A percentile compares a stretch with the other conserved stretches of the same genome.
These are phyloP conservation scores for Acer saccharum DNA, from an alignment of 345 rosid genomes.

Conservation along the genomic window DNA sequence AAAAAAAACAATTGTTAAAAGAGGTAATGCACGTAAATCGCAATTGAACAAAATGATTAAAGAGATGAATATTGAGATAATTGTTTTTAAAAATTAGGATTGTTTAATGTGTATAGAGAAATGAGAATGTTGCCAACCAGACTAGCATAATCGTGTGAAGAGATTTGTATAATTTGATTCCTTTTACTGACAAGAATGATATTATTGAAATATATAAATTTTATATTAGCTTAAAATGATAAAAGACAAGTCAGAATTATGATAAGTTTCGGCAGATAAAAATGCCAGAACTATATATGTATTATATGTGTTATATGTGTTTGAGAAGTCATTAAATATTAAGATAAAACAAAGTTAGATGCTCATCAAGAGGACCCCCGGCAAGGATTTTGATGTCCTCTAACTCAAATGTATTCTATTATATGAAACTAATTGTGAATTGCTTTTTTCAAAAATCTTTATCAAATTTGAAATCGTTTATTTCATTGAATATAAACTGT, in stretches of 20 bases:
- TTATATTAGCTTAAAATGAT: not conserved
- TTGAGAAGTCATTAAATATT: too few species aligned
- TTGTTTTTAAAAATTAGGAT: too few species aligned
- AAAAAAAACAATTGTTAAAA: not conserved
- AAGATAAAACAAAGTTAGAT: not conserved
- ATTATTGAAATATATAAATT: not conserved
- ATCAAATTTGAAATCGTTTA: not conserved
- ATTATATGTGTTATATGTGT: not conserved
- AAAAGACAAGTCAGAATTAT: not conserved
- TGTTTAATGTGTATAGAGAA: too few species aligned
- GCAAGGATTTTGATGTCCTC: not conserved
- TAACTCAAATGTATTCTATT: too few species aligned
- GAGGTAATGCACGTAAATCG: not conserved
- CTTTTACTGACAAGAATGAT: constrained; percentile 6
- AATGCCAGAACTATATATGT: not conserved
- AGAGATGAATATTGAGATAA: not conserved
- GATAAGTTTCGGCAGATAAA: not conserved
- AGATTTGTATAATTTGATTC: not conserved
- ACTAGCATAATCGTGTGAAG: not conserved
- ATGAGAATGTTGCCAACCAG: too few species aligned
- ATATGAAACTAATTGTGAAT: not conserved
- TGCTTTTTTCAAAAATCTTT: too few species aligned
- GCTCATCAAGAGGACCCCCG: not conserved
- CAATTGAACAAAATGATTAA: not conserved
- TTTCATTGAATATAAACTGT: not conserved